These are phyloP conservation scores for Boletus speciosus DNA, from an alignment of 768 basidiomycete species.

Conservation along the genomic window DNA sequence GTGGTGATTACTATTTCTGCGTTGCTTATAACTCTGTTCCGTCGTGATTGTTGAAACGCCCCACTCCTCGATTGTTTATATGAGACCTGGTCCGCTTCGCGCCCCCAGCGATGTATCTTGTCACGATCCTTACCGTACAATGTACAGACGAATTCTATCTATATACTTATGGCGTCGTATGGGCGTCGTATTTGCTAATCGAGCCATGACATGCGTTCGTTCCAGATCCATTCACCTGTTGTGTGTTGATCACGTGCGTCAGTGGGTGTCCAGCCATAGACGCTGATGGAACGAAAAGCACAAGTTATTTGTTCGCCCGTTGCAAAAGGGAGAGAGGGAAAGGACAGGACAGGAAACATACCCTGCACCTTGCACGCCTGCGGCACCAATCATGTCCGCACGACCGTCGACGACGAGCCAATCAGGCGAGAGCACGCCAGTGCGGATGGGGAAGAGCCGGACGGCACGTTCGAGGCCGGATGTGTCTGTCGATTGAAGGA, in stretches of 20 bases:
- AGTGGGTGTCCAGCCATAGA: conserved; percentile 19
- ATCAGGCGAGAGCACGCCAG: conserved; percentile 72
- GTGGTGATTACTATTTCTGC: conserved; percentile 13
- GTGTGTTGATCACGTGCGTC: conserved; percentile 22
- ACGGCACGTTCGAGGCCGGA: conserved; percentile 62
- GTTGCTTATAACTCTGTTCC: conserved; percentile 13
- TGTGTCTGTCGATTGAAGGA: conserved; percentile 57
- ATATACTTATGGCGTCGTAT: conserved; percentile 19
- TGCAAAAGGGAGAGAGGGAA: too few relatives aligned
- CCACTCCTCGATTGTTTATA: conserved; percentile 18
- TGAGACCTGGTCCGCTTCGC: conserved; percentile 3
- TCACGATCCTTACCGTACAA: conserved; percentile 28
- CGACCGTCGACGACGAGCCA: conserved; percentile 63
- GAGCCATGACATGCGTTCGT: conserved; percentile 48
- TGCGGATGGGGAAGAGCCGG: conserved; percentile 81
- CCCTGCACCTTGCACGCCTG: conserved; percentile 77
- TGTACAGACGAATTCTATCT: conserved; percentile 26
- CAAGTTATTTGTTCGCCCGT: neutral
- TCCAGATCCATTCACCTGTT: conserved; percentile 41
- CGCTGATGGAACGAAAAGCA: neutral
- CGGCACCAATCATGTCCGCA: conserved; percentile 60
- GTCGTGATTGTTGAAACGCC: conserved; percentile 8
- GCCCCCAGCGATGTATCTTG: conserved; percentile 21
- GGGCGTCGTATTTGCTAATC: conserved; percentile 35
- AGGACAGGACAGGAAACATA: conserved; percentile 32